Base-by-base conservation (phyloP, 2,329 filamentous ascomycete species). In the Talaromyces sp. region DNA sequence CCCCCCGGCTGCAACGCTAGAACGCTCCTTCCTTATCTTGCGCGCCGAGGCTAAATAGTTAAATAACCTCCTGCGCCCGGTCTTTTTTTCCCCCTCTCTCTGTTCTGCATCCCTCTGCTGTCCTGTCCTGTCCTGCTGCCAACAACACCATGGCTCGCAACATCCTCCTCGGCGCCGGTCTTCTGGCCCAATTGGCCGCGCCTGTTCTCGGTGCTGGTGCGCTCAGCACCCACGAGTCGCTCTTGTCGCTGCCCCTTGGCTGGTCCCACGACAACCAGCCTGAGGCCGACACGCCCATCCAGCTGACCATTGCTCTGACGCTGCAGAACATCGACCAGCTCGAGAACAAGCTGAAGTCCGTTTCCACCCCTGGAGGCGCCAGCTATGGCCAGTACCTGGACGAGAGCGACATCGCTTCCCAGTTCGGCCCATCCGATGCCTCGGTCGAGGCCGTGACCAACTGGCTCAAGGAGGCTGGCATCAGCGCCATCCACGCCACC, bases 311-410 rank as follows among this genome's bases (percentile, higher is more conserved):
- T 60, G 68, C 67, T 0, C 55, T 71, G 55, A 64, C 57, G 10
- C 64, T 65, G 55, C 63, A 67, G 64, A 73, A 70, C 62, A 67
- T 74, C 6, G 72, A 75, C 44, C 70, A 72, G 49, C 73, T 80
- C 15, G 73, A 79, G 65, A 69, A 73, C 39, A 70, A 70, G 32
- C 70, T 80, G 49, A 65, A 72, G 27, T 72, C 74, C 6, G 69
- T 80, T 25, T 82, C 81, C 22, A 81, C 80, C 0, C 82, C 82
- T 1, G 75, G 75, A 7, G 72, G 78, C 62, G 64, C 74, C 3
- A 70, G 73, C 17, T 84, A 84, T 64, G 82, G 82, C 28, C 69
- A 81, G 60, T 82, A 83, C 68, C 75, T 82, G 64, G 75, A 73
- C 25, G 71, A 75, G 47, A 70, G 74, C 13, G 77, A 80, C 42